Base-by-base conservation (phyloP, 1,139 yeast species). In the Candida sojae region DNA sequence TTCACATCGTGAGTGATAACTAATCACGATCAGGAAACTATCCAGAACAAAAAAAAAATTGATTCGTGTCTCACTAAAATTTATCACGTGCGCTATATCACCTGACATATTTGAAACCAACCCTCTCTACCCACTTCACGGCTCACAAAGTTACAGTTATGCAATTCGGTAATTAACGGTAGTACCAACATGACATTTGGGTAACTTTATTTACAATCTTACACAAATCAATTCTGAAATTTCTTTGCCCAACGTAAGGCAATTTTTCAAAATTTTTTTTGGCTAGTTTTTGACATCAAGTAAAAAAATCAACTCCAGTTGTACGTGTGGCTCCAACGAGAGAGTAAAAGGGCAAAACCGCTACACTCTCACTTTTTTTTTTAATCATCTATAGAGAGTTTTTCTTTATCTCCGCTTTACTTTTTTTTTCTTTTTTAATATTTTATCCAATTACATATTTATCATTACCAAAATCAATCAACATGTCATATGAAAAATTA, bases 401-500 rank as follows among this genome's bases (percentile, higher is more conserved):
- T 35, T 29, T 38, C 32, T 29, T 26, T 21, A 9, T 12, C 17
- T 33, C 23, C 10, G 13, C 8, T 33, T n/a, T 35, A 21, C 21
- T 25, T 13, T 10, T 36, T 26, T 26, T 32, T 41, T 34, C 36
- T 41, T 28, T 41, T 12, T 13, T 25, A 31, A 8, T 36, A 5
- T 11, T 11, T 23, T 36, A 26, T 5, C 43, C 43, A 41, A 41
- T 41, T 35, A 41, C 26, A 11, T 9, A 26, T 28, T 26, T 10
- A 25, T 6, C 11, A 41, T 41, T 41, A 25, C 38, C n/a, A n/a
- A n/a, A n/a, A n/a, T 7, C 8, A 41, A 11, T 4, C 7, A 40
- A 7, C 4, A 41, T 41, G 43, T 33, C 39, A 35, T 70, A 70
- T 61, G 73, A 70, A 41, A 73, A 73, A 54, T 66, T 75, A 53